Percentiles rank a stretch among this genome's conserved stretches.
Evolutionary conservation across 345 rosid species (phyloP).

Genomic region (Acer negundo): DNA sequence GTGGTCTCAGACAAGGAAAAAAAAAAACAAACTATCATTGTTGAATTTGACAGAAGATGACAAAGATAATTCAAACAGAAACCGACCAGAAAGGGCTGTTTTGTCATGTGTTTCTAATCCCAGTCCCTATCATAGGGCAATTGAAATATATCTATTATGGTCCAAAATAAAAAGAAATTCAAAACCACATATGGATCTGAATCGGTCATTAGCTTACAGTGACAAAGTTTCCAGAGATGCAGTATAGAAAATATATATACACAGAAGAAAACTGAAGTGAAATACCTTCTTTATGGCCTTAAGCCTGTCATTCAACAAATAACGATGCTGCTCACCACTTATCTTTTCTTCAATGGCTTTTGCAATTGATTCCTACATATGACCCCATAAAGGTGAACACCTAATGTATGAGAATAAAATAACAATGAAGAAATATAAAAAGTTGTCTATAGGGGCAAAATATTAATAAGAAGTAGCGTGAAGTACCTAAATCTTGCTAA

Average conservation of each 20-base stretch:
- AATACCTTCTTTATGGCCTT: slow-evolving; percentile 97
- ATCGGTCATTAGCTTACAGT: neutral
- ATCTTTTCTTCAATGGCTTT: slow-evolving; percentile 98
- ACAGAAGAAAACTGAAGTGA: slow-evolving; percentile 4
- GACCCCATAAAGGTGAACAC: slow-evolving; percentile 14
- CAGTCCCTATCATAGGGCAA: slow-evolving; percentile 65
- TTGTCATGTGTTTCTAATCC: slow-evolving; percentile 98
- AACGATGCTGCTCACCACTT: slow-evolving; percentile 97
- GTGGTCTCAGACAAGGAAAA: too few relatives aligned
- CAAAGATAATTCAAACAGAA: slow-evolving; percentile 12
- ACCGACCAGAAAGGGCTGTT: slow-evolving; percentile 92
- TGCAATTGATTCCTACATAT: slow-evolving; percentile 79
- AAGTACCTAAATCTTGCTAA: slow-evolving; percentile 92
- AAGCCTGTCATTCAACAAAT: slow-evolving; percentile 94
- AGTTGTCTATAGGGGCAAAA: neutral
- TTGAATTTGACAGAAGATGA: slow-evolving; percentile 12
- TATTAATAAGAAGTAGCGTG: neutral
- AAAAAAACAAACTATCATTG: neutral
- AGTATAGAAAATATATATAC: neutral
- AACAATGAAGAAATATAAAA: slow-evolving; percentile 6
- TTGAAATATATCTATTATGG: slow-evolving; percentile 22
- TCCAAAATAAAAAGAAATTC: neutral
- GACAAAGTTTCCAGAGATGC: slow-evolving; percentile 1
- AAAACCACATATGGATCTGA: neutral
- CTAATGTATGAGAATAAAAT: slow-evolving; percentile 12